phyloP scores from a whole-genome alignment of 1,139 yeast species.

The Suhomyces coccinellae region DNA sequence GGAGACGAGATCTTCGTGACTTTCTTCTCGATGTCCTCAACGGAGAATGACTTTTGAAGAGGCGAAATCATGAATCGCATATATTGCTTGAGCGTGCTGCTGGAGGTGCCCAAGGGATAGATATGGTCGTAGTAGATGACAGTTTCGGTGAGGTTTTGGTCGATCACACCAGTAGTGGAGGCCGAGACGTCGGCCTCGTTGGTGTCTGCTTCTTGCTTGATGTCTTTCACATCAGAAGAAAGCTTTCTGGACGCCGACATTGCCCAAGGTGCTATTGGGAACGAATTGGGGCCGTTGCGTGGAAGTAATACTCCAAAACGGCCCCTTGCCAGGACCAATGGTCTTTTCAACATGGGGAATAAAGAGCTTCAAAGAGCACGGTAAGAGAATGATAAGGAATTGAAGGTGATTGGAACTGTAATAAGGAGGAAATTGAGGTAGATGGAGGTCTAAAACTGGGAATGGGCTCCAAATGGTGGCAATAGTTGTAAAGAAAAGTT shows the following conservation, averaged over 20 bases:
- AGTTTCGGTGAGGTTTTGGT: constrained; percentile 33
- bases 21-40: constrained; percentile 22
- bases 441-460: not conserved
- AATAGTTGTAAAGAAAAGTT: not conserved
- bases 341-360: not conserved
- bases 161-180: constrained; percentile 47
- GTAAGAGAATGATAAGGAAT: too few species aligned
- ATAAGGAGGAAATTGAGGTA: not conserved
- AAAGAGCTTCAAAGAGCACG: not conserved
- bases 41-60: constrained; percentile 12
- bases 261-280: not conserved
- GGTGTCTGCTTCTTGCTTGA: constrained; percentile 35
- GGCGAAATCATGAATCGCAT: constrained; percentile 23
- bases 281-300: not conserved
- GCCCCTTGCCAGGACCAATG: not conserved
- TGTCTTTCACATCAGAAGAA: constrained; percentile 31
- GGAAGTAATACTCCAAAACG: not conserved
- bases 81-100: constrained; percentile 21
- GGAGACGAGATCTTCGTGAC: constrained; percentile 31
- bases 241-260: constrained; percentile 13
- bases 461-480: not conserved
- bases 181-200: constrained; percentile 39
- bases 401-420: too few species aligned
- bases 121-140: constrained; percentile 42
- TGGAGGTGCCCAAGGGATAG: constrained; percentile 27